These are phyloP conservation scores for Phaeotremella fagi DNA, from an alignment of 768 basidiomycete species.

Conservation along the genomic window DNA sequence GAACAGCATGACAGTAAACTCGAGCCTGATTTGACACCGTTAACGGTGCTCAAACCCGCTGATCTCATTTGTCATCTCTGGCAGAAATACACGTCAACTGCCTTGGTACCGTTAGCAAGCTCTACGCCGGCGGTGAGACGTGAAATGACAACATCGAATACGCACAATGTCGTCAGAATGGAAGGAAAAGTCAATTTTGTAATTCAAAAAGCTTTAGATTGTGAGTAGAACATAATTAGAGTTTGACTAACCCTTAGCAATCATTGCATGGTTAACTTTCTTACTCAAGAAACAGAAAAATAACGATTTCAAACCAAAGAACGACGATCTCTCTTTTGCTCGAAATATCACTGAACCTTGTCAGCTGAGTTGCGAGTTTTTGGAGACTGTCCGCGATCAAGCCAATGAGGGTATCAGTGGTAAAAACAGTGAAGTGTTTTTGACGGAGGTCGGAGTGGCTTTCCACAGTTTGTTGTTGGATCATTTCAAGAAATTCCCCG, in stretches of 20 bases:
- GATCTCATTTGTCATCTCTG: conserved; percentile 92
- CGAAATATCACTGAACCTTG: conserved; percentile 94
- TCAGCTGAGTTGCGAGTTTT: conserved; percentile 70
- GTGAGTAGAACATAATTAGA: conserved; percentile 50
- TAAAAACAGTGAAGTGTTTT: conserved; percentile 85
- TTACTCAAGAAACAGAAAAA: conserved; percentile 89
- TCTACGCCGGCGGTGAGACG: conserved; percentile 75
- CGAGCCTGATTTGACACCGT: conserved; percentile 71
- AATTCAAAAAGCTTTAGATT: conserved; percentile 73
- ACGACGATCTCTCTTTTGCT: conserved; percentile 92
- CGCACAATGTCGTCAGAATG: conserved; percentile 74
- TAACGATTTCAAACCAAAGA: conserved; percentile 92
- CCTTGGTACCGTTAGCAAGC: conserved; percentile 75
- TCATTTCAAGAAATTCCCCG: conserved; percentile 91
- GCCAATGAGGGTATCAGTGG: conserved; percentile 75
- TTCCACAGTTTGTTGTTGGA: conserved; percentile 95
- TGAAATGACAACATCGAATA: conserved; percentile 90
- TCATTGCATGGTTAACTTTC: conserved; percentile 66
- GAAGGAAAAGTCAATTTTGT: conserved; percentile 77
- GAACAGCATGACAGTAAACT: conserved; percentile 68
- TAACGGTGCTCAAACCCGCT: conserved; percentile 63
- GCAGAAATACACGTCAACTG: conserved; percentile 92
- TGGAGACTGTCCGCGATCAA: conserved; percentile 74
- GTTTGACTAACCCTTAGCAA: conserved; percentile 51
- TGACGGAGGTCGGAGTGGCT: conserved; percentile 86